phyloP scores from a whole-genome alignment of 2,329 filamentous ascomycete genomes.

The Sordariomycetes sp. region DNA sequence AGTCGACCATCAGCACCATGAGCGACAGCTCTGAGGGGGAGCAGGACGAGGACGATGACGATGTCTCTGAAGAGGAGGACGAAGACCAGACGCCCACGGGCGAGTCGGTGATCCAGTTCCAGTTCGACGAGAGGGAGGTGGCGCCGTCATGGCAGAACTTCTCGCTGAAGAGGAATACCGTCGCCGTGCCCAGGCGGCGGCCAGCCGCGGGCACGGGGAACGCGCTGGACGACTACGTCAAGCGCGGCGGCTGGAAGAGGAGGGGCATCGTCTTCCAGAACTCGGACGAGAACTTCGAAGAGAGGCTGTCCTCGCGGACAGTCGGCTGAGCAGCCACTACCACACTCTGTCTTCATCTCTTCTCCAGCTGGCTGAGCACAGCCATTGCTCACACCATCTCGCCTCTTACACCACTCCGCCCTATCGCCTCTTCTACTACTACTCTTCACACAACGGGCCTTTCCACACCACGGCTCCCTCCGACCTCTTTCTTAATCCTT shows the following conservation, averaged over 20 bases:
- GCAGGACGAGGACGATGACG: slow-evolving; percentile 10
- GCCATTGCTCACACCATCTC: too few species aligned
- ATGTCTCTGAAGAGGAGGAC: neutral
- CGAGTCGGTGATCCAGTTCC: neutral
- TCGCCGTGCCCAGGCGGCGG: slow-evolving; percentile 14
- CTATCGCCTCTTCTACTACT: too few species aligned
- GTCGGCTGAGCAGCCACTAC: neutral
- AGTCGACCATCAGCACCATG: slow-evolving; percentile 26
- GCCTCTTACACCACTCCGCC: too few species aligned
- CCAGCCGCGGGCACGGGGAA: slow-evolving; percentile 25
- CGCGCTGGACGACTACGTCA: slow-evolving; percentile 28
- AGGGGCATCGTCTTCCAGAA: slow-evolving; percentile 27
- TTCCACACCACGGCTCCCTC: too few species aligned
- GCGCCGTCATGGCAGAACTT: slow-evolving; percentile 20
- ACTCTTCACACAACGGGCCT: too few species aligned
- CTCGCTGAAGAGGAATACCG: slow-evolving; percentile 18
- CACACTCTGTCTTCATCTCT: too few species aligned
- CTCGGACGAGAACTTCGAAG: neutral
- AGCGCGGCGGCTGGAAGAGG: slow-evolving; percentile 32
- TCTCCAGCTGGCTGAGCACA: neutral
- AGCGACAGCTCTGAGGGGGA: slow-evolving; percentile 13
- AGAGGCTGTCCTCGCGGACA: slow-evolving; percentile 1
- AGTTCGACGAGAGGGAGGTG: neutral
- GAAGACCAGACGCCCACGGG: slow-evolving; percentile 6
- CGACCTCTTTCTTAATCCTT: too few species aligned